Evolutionary conservation across 306 rosid genomes (phyloP), one percentile per base, ranked within the genome.

Genomic region (Vicia sativa): DNA sequence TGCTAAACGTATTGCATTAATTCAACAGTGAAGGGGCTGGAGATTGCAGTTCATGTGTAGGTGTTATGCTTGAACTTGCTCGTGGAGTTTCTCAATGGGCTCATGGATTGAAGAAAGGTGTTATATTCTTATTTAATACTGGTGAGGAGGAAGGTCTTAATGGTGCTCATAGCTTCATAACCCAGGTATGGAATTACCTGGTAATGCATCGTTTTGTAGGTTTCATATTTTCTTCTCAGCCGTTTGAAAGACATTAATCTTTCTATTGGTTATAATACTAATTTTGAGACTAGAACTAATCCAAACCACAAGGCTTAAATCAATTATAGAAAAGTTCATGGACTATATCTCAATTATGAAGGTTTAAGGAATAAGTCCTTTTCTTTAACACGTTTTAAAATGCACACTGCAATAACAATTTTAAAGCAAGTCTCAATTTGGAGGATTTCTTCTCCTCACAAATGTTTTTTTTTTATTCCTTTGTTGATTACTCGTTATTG

Each of bases 81-180:
- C 91, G 98, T 45, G 98, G 97, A 65, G 35, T 93, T 82, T 88
- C 97, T 57, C 98, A 90, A 63, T 93, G 96, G 97, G 96, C 97
- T 79, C 96, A 91, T 68, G 98, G 98, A 65, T 77, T 90, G 66
- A 93, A 86, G 84, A 84, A 72, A 74, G 78, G 80, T 82, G 84
- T 90, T 66, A 93, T 93, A 80, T 90, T 93, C 79, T 67, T 93
- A 83, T 90, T 93, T 79, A 93, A 93, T 74, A 90, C 97, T 2
- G 98, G 97, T 18, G 98, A 90, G 80, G 98, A 93, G 87, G 98
- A 93, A 76, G 98, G 98, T 77, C 84, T 93, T 62, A 79, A 74
- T 82, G 98, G 98, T 71, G 97, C 98, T 73, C 97, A 93, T 81
- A 90, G 98, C 85, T 93, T 93, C 84, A 58, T 93, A 74, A 93